Evolutionary conservation across 768 basidiomycete genomes (phyloP).

Genomic region (Hortiboletus campestris): DNA sequence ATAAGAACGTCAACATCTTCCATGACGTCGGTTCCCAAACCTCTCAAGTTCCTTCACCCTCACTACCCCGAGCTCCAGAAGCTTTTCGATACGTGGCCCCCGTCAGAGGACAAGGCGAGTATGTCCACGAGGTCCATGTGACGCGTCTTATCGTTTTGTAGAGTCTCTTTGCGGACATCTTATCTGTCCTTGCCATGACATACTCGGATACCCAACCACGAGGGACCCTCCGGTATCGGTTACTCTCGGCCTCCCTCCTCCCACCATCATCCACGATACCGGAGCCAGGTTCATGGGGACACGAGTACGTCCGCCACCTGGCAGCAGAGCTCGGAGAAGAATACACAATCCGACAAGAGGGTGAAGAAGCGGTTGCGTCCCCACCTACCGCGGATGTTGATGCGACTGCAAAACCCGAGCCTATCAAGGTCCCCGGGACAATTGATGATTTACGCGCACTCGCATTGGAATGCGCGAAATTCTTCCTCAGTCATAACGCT

Average conservation of each 20-base stretch:
- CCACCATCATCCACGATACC: constrained; percentile 65
- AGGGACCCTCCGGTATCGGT: constrained; percentile 90
- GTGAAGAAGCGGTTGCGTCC: constrained; percentile 33
- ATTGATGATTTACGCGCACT: constrained; percentile 74
- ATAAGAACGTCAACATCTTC: constrained; percentile 97
- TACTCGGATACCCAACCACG: constrained; percentile 97
- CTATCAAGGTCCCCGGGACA: constrained; percentile 44
- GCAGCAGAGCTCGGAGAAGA: constrained; percentile 97
- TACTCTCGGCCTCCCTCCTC: constrained; percentile 72
- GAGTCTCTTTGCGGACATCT: constrained; percentile 94
- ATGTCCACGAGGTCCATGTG: neutral
- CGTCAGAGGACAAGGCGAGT: constrained; percentile 66
- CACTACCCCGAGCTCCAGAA: constrained; percentile 85
- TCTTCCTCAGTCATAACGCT: constrained; percentile 90
- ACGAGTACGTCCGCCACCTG: constrained; percentile 97
- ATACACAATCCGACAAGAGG: constrained; percentile 68
- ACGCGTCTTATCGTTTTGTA: constrained; percentile 30
- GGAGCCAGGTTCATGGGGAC: constrained; percentile 97
- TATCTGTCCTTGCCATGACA: constrained; percentile 98
- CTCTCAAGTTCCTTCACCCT: constrained; percentile 94
- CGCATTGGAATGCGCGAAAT: constrained; percentile 81
- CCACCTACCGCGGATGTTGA: constrained; percentile 29
- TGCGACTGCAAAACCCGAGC: constrained; percentile 32
- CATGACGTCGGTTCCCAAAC: constrained; percentile 99
- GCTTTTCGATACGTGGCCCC: constrained; percentile 78